Evolutionary conservation across 2,329 filamentous ascomycete genomes (phyloP).

Genomic region (Trichoderma endophyticum): DNA sequence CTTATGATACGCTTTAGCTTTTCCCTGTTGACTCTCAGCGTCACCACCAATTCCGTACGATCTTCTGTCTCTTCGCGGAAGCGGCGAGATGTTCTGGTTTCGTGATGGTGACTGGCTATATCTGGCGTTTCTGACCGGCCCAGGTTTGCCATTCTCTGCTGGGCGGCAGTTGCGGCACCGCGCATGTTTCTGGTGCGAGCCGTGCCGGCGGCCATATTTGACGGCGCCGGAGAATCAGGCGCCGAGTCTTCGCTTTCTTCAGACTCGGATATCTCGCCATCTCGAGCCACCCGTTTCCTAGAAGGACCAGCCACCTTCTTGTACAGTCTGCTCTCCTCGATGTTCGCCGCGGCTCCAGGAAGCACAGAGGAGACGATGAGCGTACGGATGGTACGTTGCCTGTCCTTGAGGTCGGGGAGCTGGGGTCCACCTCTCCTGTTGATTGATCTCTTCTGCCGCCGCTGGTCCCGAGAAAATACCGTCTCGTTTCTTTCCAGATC

Average conservation of each 20-base stretch:
- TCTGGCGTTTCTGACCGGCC: slow-evolving; percentile 90
- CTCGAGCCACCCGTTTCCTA: slow-evolving; percentile 51
- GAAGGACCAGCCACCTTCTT: slow-evolving; percentile 67
- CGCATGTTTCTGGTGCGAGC: slow-evolving; percentile 85
- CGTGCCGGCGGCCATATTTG: slow-evolving; percentile 69
- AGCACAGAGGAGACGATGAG: slow-evolving; percentile 89
- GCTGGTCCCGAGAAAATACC: slow-evolving; percentile 88
- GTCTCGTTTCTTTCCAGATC: slow-evolving; percentile 89
- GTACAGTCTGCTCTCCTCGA: slow-evolving; percentile 84
- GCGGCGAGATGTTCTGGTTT: slow-evolving; percentile 65
- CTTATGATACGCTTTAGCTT: slow-evolving; percentile 66
- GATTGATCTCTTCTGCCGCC: slow-evolving; percentile 90
- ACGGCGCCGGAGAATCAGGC: slow-evolving; percentile 78
- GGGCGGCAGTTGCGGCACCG: slow-evolving; percentile 80
- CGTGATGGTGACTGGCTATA: slow-evolving; percentile 64
- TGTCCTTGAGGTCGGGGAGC: slow-evolving; percentile 92
- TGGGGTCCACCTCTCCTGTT: slow-evolving; percentile 90
- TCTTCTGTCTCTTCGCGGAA: slow-evolving; percentile 79
- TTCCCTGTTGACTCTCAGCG: slow-evolving; percentile 68
- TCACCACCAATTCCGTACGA: slow-evolving; percentile 66
- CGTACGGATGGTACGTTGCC: slow-evolving; percentile 88
- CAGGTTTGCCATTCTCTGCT: slow-evolving; percentile 79
- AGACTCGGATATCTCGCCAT: slow-evolving; percentile 79
- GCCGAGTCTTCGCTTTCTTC: slow-evolving; percentile 88
- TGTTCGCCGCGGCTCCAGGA: slow-evolving; percentile 73